A percentile compares a stretch with the other conserved stretches of the same genome.
phyloP scores from a whole-genome alignment of 78 protist species.

The Planoprotostelium fungivorum region DNA sequence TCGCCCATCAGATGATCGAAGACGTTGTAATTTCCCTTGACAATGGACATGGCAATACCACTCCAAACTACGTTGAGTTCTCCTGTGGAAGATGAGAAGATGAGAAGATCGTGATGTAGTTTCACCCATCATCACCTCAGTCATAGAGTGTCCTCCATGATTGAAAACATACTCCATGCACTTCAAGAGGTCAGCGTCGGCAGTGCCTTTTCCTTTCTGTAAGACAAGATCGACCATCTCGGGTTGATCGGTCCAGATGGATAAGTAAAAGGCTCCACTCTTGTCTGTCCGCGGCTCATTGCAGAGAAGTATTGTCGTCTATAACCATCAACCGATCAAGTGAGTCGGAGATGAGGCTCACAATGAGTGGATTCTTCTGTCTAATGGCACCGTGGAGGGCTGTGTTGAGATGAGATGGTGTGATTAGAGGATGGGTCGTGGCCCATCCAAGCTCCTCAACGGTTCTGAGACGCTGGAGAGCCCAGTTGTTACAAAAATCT shows the following conservation, averaged over 20 bases:
- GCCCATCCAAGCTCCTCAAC: no score
- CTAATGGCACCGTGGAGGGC: no score
- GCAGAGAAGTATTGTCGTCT: no score
- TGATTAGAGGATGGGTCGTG: no score
- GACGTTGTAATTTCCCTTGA: neutral
- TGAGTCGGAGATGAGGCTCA: no score
- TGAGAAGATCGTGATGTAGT: neutral
- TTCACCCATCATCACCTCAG: neutral
- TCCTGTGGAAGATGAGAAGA: neutral
- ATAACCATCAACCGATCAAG: no score
- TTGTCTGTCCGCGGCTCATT: no score
- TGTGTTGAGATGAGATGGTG: no score
- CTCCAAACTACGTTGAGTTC: neutral
- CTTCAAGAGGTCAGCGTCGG: neutral
- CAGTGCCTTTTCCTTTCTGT: neutral
- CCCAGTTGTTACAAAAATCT: no score
- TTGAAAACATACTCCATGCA: neutral
- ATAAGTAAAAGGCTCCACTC: neutral
- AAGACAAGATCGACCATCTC: neutral
- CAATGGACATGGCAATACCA: neutral
- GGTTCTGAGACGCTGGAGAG: no score
- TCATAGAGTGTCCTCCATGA: neutral
- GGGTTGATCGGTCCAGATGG: neutral
- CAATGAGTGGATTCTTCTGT: no score
- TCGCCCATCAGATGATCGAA: neutral